Evolutionary conservation across 331 rosid genomes (phyloP).

Genomic region (Ulmus americana): DNA sequence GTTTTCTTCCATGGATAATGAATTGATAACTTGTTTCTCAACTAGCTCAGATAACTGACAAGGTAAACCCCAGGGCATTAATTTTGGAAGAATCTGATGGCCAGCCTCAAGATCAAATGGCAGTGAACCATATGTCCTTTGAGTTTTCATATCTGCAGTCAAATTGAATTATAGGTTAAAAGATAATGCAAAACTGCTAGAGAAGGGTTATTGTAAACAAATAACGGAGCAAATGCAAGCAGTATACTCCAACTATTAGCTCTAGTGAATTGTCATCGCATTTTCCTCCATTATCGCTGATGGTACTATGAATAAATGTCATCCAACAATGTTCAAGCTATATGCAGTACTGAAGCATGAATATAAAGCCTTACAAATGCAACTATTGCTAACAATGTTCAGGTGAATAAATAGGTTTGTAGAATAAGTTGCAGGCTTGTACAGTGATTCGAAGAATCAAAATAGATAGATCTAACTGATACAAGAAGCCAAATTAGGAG

Average conservation of each 20-base stretch:
- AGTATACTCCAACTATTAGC: background rate
- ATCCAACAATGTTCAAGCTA: background rate
- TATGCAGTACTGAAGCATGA: background rate
- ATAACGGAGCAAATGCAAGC: background rate
- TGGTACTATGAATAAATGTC: no score
- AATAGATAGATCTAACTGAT: background rate
- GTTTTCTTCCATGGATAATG: slow-evolving; percentile 39
- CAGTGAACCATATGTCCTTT: slow-evolving; percentile 38
- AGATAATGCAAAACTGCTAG: background rate
- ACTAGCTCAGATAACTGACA: slow-evolving; percentile 63
- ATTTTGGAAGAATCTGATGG: slow-evolving; percentile 65
- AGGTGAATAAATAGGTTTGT: background rate
- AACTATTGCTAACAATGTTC: background rate
- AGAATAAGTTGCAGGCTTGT: background rate
- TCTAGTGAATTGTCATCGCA: background rate
- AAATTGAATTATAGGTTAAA: background rate
- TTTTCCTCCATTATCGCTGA: no score
- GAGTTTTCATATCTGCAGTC: slow-evolving; percentile 47
- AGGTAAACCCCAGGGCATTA: slow-evolving; percentile 84
- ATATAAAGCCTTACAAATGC: background rate
- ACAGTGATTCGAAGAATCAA: background rate
- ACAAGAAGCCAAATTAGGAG: background rate
- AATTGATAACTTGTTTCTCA: slow-evolving; percentile 50
- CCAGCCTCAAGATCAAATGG: slow-evolving; percentile 70
- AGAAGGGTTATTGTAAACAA: background rate